These are phyloP conservation scores for Mrakia hoshinonis DNA, from an alignment of 768 basidiomycete genomes.

Conservation along the genomic window DNA sequence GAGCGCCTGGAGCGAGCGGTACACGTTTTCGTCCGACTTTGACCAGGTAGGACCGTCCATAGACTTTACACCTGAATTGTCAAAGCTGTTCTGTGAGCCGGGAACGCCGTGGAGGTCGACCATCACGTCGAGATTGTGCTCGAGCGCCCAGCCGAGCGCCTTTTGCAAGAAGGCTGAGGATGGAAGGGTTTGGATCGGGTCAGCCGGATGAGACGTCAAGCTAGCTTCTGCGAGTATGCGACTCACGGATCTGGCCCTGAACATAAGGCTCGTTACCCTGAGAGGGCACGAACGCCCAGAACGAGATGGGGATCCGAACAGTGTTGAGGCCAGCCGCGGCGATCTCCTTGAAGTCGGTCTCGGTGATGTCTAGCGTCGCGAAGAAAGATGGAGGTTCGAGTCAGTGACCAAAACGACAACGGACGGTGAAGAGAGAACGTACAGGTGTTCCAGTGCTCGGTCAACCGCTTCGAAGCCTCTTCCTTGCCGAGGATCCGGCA, in stretches of 20 bases:
- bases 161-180: constrained; percentile 2
- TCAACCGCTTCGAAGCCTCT: constrained; percentile 9
- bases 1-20: constrained; percentile 11
- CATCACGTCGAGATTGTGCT: constrained; percentile 23
- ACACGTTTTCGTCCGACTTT: constrained; percentile 16
- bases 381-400: background rate
- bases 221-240: background rate
- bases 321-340: background rate
- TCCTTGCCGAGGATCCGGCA: constrained; percentile 14
- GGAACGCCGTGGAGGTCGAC: constrained; percentile 24
- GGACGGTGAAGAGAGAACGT: background rate
- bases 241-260: constrained; percentile 8
- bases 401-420: background rate
- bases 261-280: constrained; percentile 16
- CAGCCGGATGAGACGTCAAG: background rate
- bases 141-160: constrained; percentile 17
- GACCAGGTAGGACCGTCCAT: background rate
- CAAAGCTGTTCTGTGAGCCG: background rate
- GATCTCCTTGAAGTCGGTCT: constrained; percentile 20
- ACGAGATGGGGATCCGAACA: constrained; percentile 21
- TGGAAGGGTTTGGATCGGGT: background rate
- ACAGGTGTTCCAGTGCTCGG: constrained; percentile 5
- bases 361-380: constrained; percentile 9
- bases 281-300: constrained; percentile 8
- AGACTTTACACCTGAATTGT: background rate